Conservation (phyloP, 345 rosid genomes). For the Brassica juncea region DNA sequence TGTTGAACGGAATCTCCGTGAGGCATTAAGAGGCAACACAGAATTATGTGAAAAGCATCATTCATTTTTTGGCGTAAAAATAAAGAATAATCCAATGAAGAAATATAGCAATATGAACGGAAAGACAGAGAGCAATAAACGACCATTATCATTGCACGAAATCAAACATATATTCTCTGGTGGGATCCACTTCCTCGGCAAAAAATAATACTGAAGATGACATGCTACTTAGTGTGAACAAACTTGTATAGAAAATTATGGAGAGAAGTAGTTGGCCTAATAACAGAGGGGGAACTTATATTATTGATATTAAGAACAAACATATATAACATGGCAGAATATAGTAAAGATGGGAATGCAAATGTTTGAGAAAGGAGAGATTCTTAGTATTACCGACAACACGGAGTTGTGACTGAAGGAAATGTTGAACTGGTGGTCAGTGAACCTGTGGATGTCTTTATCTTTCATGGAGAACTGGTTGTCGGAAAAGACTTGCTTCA, state of each 20-base stretch:
- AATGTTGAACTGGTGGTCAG: background rate
- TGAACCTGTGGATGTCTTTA: background rate
- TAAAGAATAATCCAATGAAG: background rate
- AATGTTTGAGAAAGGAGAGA: background rate
- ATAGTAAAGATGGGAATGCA: too few species aligned
- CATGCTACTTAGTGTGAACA: background rate
- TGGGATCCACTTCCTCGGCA: background rate
- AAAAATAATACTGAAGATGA: background rate
- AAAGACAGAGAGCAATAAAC: background rate
- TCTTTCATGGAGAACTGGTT: background rate
- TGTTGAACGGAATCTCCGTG: constrained; percentile 64
- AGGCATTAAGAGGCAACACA: constrained; percentile 83
- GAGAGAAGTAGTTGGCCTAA: background rate
- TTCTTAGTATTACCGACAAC: background rate
- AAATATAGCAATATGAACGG: background rate
- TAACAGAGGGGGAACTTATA: background rate
- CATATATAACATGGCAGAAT: background rate
- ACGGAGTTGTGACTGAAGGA: background rate
- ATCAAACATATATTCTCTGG: background rate
- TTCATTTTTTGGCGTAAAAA: background rate
- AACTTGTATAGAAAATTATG: too few species aligned
- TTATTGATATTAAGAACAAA: background rate
- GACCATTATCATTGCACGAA: background rate
- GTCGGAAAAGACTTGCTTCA: background rate
- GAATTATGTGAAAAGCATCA: constrained; percentile 48